A percentile compares a stretch with the other conserved stretches of the same genome.
phyloP scores from a whole-genome alignment of 2,329 filamentous ascomycete species.

The Tolypocladium ophioglossoides region DNA sequence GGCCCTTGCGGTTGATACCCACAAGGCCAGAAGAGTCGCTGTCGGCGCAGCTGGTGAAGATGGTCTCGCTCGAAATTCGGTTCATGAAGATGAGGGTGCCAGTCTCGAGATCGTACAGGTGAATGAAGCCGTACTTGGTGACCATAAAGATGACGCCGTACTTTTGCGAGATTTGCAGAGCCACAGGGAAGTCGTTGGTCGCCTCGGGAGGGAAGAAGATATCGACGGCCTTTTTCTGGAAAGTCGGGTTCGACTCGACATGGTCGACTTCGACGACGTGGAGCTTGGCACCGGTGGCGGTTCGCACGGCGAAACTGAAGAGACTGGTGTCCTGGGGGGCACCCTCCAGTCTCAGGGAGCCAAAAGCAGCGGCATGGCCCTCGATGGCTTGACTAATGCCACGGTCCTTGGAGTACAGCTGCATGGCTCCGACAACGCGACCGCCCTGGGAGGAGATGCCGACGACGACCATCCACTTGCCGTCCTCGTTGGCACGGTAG shows the following conservation, averaged over 20 bases:
- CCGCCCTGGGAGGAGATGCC: slow-evolving; percentile 91
- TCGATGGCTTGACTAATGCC: slow-evolving; percentile 98
- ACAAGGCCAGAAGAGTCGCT: slow-evolving; percentile 78
- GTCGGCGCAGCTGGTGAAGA: slow-evolving; percentile 88
- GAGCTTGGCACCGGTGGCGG: slow-evolving; percentile 81
- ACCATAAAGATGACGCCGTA: slow-evolving; percentile 96
- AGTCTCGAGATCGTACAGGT: slow-evolving; percentile 94
- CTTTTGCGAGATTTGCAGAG: slow-evolving; percentile 92
- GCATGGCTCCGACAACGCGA: slow-evolving; percentile 90
- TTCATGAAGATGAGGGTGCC: slow-evolving; percentile 98
- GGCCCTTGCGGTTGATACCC: slow-evolving; percentile 94
- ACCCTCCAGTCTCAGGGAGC: slow-evolving; percentile 78
- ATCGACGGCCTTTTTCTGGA: slow-evolving; percentile 92
- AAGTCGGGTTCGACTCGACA: slow-evolving; percentile 75
- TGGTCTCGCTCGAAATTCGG: slow-evolving; percentile 97
- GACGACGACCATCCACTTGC: slow-evolving; percentile 97
- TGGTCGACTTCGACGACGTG: slow-evolving; percentile 98
- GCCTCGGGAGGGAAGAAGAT: slow-evolving; percentile 97
- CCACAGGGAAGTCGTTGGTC: slow-evolving; percentile 93
- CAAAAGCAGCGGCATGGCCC: slow-evolving; percentile 91
- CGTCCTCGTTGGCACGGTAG: slow-evolving; percentile 90
- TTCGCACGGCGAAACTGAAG: slow-evolving; percentile 92
- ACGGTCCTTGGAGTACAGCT: slow-evolving; percentile 91
- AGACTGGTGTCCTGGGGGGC: slow-evolving; percentile 86
- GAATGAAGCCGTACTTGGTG: slow-evolving; percentile 98